Conservation (phyloP, 2,329 filamentous ascomycete species). For the Sclerotinia sclerotiorum region DNA sequence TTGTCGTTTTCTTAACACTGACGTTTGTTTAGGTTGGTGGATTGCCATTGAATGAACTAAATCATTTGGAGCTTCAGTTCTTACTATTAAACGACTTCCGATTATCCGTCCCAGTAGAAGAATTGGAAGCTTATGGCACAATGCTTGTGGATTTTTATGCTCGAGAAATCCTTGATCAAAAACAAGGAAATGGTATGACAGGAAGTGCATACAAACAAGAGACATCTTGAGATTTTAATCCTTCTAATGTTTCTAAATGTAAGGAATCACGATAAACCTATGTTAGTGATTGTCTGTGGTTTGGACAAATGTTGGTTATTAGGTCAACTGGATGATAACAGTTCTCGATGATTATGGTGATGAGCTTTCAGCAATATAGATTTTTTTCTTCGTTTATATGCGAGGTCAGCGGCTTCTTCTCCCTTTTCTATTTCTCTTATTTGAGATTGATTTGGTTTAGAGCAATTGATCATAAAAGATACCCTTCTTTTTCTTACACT, state of each 20-base stretch:
- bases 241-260: conserved; percentile 13
- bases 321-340: conserved; percentile 1
- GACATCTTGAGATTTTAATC: conserved; percentile 16
- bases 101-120: conserved; percentile 87
- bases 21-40: conserved; percentile 73
- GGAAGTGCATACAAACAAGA: conserved; percentile 36
- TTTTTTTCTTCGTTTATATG: conserved; percentile 1
- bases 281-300: conserved; percentile 8
- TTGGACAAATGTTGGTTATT: conserved; percentile 6
- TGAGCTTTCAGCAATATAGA: conserved; percentile 18
- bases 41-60: conserved; percentile 85
- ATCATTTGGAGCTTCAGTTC: conserved; percentile 95
- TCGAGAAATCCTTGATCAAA: conserved; percentile 75
- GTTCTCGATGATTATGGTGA: not conserved
- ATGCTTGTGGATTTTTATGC: conserved; percentile 99
- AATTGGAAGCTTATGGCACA: conserved; percentile 94
- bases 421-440: conserved; percentile 11
- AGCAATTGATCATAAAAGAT: conserved; percentile 20
- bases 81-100: conserved; percentile 94
- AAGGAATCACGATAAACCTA: not conserved
- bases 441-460: conserved; percentile 11
- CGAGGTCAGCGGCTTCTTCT: conserved; percentile 7
- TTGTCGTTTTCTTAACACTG: not conserved
- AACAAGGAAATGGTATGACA: conserved; percentile 30
- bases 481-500: conserved; percentile 16